A percentile compares a stretch with the other conserved stretches of the same genome.
These are phyloP conservation scores for Rheum nobile DNA, from an alignment of 148 eudicot genomes.

Conservation along the genomic window DNA sequence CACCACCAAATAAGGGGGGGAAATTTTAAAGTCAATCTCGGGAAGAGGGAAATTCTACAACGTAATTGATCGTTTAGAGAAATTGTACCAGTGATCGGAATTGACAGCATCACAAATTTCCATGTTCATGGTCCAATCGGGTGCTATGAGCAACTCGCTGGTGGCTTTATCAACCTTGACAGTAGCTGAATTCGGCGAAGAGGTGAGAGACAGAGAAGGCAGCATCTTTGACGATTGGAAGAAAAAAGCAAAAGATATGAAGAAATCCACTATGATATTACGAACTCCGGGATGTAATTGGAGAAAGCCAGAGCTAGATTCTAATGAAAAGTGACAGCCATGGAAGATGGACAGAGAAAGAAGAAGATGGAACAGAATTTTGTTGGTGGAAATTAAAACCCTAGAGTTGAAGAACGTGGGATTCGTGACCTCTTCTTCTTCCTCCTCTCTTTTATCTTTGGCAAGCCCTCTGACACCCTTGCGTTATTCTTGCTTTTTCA, in stretches of 20 bases:
- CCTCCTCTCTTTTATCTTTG: not conserved
- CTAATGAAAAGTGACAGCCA: not conserved
- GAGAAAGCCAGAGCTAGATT: not conserved
- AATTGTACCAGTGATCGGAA: conserved; percentile 46
- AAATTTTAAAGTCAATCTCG: conserved; percentile 18
- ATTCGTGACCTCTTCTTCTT: conserved; percentile 6
- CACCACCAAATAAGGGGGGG: not conserved
- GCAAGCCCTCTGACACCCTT: conserved; percentile 2
- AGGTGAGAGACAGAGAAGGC: conserved; percentile 27
- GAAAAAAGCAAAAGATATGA: not conserved
- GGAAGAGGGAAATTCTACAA: not conserved
- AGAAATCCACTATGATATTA: not conserved
- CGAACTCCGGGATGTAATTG: not conserved
- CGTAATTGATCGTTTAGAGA: not conserved
- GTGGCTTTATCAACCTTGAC: conserved; percentile 83
- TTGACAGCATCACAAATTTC: conserved; percentile 79
- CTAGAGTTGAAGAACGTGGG: conserved; percentile 5
- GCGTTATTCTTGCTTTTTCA: conserved; percentile 7
- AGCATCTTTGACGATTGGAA: conserved; percentile 15
- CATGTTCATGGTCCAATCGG: conserved; percentile 94
- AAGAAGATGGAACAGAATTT: conserved; percentile 2
- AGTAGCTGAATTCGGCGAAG: conserved; percentile 38
- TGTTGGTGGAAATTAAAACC: conserved; percentile 8
- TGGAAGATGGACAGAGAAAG: not conserved
- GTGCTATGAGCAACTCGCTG: conserved; percentile 70